Conservation (phyloP, 495 filamentous ascomycete genomes). For the Neurospora sp. region DNA sequence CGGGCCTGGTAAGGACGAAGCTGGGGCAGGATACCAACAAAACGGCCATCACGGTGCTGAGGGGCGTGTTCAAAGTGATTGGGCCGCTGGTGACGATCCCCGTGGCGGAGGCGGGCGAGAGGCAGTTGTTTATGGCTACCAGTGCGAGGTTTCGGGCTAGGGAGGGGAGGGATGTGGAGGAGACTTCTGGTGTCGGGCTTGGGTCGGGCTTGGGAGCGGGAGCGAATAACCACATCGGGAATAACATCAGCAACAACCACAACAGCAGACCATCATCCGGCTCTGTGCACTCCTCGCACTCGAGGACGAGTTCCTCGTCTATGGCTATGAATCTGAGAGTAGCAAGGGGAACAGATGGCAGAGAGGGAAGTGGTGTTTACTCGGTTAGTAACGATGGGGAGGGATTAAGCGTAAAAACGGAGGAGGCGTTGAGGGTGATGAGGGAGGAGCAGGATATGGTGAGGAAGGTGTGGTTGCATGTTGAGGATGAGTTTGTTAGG, state of each 20-base stretch:
- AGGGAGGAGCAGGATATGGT: conserved; percentile 30
- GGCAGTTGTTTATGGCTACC: conserved; percentile 46
- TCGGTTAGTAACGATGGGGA: conserved; percentile 36
- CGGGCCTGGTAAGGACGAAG: conserved; percentile 41
- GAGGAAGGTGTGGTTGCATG: conserved; percentile 40
- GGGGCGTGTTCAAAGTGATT: conserved; percentile 4
- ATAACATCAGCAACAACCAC: not conserved
- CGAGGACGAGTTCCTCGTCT: not conserved
- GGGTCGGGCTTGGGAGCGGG: conserved; percentile 9
- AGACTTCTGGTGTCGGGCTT: conserved; percentile 19
- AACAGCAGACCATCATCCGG: not conserved
- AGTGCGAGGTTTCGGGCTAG: conserved; percentile 36
- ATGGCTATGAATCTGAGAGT: not conserved
- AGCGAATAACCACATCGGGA: not conserved
- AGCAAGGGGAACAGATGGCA: conserved; percentile 35
- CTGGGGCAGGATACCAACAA: conserved; percentile 3
- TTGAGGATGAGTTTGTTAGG: conserved; percentile 33
- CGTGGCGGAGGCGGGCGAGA: conserved; percentile 39
- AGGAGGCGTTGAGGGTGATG: conserved; percentile 25
- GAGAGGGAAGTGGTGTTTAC: conserved; percentile 43
- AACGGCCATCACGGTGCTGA: not conserved
- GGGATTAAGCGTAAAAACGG: conserved; percentile 21
- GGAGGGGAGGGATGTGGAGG: not conserved
- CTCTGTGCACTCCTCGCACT: not conserved
- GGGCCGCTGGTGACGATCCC: conserved; percentile 8